Conservation (phyloP, 306 rosid species). For the Ormosia semicastrata region DNA sequence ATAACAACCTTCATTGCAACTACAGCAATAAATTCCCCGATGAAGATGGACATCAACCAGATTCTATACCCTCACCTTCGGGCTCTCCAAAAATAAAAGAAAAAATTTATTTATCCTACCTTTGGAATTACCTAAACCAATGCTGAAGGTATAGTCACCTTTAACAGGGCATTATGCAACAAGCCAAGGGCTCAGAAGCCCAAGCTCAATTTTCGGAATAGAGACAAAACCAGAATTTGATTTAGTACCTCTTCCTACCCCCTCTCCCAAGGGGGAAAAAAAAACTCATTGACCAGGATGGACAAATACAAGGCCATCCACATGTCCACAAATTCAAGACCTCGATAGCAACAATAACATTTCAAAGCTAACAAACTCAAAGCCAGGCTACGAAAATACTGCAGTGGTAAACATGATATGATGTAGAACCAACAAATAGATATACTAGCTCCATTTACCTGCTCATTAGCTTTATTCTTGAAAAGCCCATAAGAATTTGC, state of each 20-base stretch:
- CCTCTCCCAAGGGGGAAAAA: background rate
- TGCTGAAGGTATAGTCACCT: constrained; percentile 3
- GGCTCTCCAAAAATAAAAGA: background rate
- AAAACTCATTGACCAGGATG: background rate
- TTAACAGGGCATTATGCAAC: background rate
- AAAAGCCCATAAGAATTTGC: constrained; percentile 66
- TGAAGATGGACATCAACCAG: background rate
- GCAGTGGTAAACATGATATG: background rate
- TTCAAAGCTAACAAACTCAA: background rate
- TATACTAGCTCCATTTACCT: constrained; percentile 51
- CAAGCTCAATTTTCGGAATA: background rate
- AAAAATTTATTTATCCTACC: background rate
- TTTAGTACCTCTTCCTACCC: background rate
- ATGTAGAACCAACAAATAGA: constrained; percentile 1
- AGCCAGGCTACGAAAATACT: background rate
- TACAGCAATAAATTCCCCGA: background rate
- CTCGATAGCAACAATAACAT: background rate
- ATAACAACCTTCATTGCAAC: background rate
- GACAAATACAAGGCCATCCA: background rate
- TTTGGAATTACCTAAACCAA: background rate
- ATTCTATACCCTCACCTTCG: background rate
- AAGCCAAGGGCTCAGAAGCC: background rate
- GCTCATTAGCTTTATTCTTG: constrained; percentile 80
- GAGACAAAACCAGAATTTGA: background rate
- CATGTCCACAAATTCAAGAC: constrained; percentile 6